Conservation (phyloP, 2,329 filamentous ascomycete species). For the Fusarium paranaense region DNA sequence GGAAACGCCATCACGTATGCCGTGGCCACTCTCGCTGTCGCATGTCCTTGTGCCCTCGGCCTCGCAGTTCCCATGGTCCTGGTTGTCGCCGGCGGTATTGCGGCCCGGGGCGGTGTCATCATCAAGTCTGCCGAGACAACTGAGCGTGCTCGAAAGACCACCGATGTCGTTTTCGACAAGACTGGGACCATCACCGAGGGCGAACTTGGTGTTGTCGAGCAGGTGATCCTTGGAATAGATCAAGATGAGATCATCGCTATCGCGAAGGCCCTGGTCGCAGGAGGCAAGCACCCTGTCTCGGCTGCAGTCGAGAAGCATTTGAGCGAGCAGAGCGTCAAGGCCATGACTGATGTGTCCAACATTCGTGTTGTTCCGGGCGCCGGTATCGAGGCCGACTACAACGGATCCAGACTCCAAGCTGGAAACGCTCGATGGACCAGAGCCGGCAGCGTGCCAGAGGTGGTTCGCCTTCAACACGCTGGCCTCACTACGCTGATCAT, state of each 20-base stretch:
- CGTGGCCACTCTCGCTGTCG: not conserved
- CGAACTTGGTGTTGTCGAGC: slow-evolving; percentile 46
- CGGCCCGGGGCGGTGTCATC: not conserved
- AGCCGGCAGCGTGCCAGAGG: slow-evolving; percentile 34
- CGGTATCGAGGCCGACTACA: slow-evolving; percentile 52
- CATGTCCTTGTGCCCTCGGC: not conserved
- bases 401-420: slow-evolving; percentile 49
- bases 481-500: slow-evolving; percentile 40
- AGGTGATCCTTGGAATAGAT: slow-evolving; percentile 28
- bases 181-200: slow-evolving; percentile 69
- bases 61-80: not conserved
- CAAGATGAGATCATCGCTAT: slow-evolving; percentile 37
- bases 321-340: not conserved
- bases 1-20: not conserved
- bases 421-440: slow-evolving; percentile 61
- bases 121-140: not conserved
- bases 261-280: slow-evolving; percentile 48
- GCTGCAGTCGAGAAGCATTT: slow-evolving; percentile 50
- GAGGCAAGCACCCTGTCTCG: slow-evolving; percentile 65
- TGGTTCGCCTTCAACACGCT: slow-evolving; percentile 26
- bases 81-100: not conserved
- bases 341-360: slow-evolving; percentile 26
- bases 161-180: slow-evolving; percentile 70
- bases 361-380: slow-evolving; percentile 55
- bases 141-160: not conserved